Evolutionary conservation across 2,329 filamentous ascomycete species (phyloP).

Genomic region (Diaporthe sp.): DNA sequence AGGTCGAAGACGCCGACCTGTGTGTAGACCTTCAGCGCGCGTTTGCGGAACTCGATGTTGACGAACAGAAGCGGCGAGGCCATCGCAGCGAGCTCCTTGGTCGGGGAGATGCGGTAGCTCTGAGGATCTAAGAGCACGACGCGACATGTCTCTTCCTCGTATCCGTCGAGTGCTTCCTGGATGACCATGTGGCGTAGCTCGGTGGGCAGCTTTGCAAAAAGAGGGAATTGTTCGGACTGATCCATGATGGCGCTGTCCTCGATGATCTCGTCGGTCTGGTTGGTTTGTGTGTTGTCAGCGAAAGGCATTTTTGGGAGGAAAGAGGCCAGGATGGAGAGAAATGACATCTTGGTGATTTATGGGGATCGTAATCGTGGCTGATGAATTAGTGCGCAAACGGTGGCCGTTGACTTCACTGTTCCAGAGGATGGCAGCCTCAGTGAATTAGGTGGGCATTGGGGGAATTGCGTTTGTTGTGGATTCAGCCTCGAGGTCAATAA

Average conservation of each 20-base stretch:
- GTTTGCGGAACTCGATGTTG: conserved; percentile 1
- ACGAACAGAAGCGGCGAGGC: conserved; percentile 11
- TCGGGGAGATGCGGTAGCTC: conserved; percentile 15
- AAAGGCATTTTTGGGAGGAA: not conserved
- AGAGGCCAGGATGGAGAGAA: conserved; percentile 5
- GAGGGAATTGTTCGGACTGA: not conserved
- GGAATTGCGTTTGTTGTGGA: not conserved
- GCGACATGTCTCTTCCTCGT: conserved; percentile 11
- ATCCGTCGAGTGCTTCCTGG: not conserved
- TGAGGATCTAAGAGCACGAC: conserved; percentile 19
- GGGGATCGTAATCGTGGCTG: not conserved
- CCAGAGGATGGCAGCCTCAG: not conserved
- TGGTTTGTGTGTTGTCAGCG: not conserved
- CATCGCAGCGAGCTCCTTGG: conserved; percentile 9
- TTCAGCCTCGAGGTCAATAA: not conserved
- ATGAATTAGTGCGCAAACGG: not conserved
- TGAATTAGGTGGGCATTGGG: not conserved
- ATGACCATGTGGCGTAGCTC: conserved; percentile 31
- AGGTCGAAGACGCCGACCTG: not conserved
- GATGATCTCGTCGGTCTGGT: not conserved
- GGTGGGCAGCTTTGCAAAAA: conserved; percentile 4
- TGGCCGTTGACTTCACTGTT: not conserved
- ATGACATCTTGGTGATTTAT: not conserved
- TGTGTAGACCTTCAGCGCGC: conserved; percentile 20
- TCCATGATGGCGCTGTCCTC: not conserved